Evolutionary conservation across 1,284 basidiomycete genomes (phyloP).

Genomic region (Pterulicium gracile): DNA sequence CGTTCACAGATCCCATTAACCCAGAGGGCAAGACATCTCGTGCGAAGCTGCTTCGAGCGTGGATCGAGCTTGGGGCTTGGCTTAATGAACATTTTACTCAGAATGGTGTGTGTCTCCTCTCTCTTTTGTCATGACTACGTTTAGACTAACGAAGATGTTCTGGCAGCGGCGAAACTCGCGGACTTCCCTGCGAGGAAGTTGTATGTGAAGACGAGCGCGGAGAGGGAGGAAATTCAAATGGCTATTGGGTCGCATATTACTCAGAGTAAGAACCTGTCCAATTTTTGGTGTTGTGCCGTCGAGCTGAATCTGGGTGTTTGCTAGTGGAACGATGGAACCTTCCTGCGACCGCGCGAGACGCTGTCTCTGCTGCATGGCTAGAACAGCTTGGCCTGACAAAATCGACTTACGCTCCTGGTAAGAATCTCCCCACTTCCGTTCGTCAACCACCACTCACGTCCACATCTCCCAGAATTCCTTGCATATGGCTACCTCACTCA

Average conservation of each 20-base stretch:
- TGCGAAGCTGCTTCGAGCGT: conserved; percentile 56
- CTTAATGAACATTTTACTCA: conserved; percentile 42
- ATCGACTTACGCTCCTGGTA: conserved; percentile 53
- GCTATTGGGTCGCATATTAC: conserved; percentile 66
- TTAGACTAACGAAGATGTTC: not conserved
- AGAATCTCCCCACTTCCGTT: conserved; percentile 9
- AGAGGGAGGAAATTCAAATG: conserved; percentile 46
- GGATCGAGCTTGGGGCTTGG: conserved; percentile 67
- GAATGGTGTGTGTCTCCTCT: conserved; percentile 26
- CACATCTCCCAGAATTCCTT: conserved; percentile 41
- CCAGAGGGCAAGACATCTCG: conserved; percentile 38
- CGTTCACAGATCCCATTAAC: conserved; percentile 35
- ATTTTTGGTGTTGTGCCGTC: too few species aligned
- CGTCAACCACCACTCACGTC: conserved; percentile 6
- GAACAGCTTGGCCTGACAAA: conserved; percentile 49
- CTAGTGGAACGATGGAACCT: not conserved
- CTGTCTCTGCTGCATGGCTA: conserved; percentile 26
- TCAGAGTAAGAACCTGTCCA: conserved; percentile 42
- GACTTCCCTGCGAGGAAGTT: conserved; percentile 10
- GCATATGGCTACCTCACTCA: conserved; percentile 69
- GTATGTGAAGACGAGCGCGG: not conserved
- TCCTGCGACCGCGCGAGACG: not conserved
- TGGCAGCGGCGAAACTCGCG: conserved; percentile 1
- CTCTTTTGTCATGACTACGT: conserved; percentile 4
- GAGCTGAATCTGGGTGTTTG: too few species aligned